A percentile compares a stretch with the other conserved stretches of the same genome.
phyloP scores from a whole-genome alignment of 805 yeast species.

The Grigorovia transvaalensis region DNA sequence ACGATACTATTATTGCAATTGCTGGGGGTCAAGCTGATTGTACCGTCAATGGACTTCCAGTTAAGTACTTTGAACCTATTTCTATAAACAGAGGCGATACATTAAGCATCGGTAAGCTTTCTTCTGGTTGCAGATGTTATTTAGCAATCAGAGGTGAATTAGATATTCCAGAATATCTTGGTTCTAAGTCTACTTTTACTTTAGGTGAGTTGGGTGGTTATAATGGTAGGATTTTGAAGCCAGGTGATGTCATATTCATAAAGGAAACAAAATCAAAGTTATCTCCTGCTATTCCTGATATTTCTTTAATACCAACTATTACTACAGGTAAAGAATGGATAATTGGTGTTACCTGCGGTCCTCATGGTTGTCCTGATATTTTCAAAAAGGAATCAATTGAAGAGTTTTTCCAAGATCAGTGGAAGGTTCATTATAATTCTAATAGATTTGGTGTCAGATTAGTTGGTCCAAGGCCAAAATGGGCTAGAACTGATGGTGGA shows the following conservation, averaged over 20 bases:
- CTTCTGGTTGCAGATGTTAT: conserved; percentile 80
- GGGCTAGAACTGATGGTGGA: conserved; percentile 97
- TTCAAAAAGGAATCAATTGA: conserved; percentile 65
- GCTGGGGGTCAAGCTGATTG: conserved; percentile 79
- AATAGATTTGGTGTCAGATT: conserved; percentile 93
- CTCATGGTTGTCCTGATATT: conserved; percentile 96
- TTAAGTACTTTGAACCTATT: conserved; percentile 65
- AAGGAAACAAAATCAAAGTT: conserved; percentile 66
- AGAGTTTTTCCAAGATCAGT: conserved; percentile 63
- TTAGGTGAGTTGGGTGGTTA: conserved; percentile 87
- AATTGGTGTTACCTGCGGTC: conserved; percentile 93
- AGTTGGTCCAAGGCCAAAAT: conserved; percentile 89
- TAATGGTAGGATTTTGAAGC: conserved; percentile 83
- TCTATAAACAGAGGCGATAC: conserved; percentile 63
- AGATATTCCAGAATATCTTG: conserved; percentile 88
- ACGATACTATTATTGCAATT: conserved; percentile 63
- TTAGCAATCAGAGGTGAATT: conserved; percentile 87
- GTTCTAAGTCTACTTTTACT: conserved; percentile 95
- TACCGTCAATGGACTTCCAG: conserved; percentile 48
- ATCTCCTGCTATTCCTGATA: conserved; percentile 46
- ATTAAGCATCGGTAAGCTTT: conserved; percentile 69
- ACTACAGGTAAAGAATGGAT: conserved; percentile 44
- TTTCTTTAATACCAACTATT: conserved; percentile 28
- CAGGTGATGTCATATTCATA: conserved; percentile 84
- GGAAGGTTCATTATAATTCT: conserved; percentile 97